Conservation (phyloP, 768 basidiomycete genomes). For the Suillus discolor region DNA sequence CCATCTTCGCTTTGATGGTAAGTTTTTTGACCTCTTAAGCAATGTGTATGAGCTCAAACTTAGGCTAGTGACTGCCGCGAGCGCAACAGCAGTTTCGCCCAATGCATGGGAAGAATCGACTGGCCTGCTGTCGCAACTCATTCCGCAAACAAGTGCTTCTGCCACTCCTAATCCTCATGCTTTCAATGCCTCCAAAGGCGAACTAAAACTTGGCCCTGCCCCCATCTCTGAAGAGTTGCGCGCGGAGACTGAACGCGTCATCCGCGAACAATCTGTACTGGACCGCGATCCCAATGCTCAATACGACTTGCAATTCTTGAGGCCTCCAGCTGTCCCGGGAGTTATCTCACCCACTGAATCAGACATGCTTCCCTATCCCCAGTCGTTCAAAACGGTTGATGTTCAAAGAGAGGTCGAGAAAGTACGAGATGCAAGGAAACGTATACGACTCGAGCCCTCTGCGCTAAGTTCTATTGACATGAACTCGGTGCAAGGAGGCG, state of each 20-base stretch:
- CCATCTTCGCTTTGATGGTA: constrained; percentile 89
- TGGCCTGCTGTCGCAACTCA: constrained; percentile 77
- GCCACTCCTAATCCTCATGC: constrained; percentile 62
- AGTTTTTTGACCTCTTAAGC: constrained; percentile 16
- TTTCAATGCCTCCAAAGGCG: constrained; percentile 76
- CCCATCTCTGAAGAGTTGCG: constrained; percentile 81
- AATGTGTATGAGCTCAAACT: constrained; percentile 21
- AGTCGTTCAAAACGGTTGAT: constrained; percentile 82
- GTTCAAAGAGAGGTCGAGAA: constrained; percentile 89
- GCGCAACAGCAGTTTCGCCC: constrained; percentile 60
- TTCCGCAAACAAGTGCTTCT: constrained; percentile 55
- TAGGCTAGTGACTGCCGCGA: constrained; percentile 66
- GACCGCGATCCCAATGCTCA: constrained; percentile 69
- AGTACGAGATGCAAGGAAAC: constrained; percentile 87
- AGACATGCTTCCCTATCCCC: constrained; percentile 82
- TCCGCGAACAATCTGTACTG: constrained; percentile 81
- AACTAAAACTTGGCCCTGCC: constrained; percentile 83
- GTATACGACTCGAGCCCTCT: constrained; percentile 87
- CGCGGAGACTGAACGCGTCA: constrained; percentile 74
- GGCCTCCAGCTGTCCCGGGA: constrained; percentile 54
- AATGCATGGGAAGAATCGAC: constrained; percentile 86
- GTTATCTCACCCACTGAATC: constrained; percentile 63
- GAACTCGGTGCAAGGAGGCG: constrained; percentile 58
- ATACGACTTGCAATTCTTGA: constrained; percentile 60
- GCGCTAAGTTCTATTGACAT: constrained; percentile 56